Evolutionary conservation across 1,284 basidiomycete genomes (phyloP).

Genomic region (Gymnopus androsaceus): DNA sequence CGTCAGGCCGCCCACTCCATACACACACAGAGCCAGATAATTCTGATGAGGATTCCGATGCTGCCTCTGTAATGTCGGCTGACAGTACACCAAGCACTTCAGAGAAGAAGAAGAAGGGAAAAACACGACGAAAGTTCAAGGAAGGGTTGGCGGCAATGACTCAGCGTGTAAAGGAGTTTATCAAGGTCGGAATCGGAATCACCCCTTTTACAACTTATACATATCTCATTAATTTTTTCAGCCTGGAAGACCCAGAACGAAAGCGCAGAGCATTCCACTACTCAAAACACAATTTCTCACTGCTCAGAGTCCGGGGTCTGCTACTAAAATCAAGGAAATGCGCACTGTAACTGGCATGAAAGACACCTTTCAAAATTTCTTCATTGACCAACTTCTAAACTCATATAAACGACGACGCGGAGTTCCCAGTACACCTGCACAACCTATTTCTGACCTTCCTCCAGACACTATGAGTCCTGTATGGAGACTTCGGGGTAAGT

Average conservation of each 20-base stretch:
- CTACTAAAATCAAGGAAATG: neutral
- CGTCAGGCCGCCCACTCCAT: neutral
- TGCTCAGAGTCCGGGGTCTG: neutral
- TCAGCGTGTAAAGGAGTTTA: neutral
- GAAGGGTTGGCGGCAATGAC: neutral
- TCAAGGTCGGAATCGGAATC: neutral
- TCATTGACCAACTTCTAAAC: neutral
- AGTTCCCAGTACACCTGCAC: neutral
- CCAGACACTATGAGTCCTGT: conserved; percentile 12
- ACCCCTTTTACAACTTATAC: neutral
- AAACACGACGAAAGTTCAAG: neutral
- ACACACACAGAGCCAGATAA: neutral
- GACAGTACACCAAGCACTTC: no score
- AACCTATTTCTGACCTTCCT: neutral
- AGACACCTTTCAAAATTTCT: conserved; percentile 10
- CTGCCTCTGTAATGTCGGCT: neutral
- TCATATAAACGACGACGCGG: neutral
- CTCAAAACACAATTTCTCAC: neutral
- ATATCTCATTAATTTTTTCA: neutral
- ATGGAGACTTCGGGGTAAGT: conserved; percentile 1
- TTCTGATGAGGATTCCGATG: neutral
- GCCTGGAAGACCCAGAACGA: neutral
- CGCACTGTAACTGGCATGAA: conserved; percentile 13
- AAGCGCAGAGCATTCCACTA: neutral
- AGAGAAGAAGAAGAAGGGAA: neutral